Evolutionary conservation across 306 rosid genomes (phyloP).

Genomic region (Cicer cuneatum): DNA sequence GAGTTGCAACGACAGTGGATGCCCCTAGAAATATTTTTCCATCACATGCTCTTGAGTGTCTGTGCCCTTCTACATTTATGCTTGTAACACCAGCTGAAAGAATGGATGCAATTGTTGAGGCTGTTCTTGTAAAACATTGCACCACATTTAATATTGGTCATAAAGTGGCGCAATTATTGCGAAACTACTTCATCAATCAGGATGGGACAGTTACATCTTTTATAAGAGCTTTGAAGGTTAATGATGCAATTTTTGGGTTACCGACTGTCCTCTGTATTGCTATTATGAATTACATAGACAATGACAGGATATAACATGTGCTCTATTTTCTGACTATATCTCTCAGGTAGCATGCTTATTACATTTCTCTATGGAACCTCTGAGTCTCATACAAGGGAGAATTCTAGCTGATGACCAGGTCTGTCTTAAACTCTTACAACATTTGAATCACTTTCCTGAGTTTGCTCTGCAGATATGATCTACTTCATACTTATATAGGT

Average conservation of each 20-base stretch:
- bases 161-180: slow-evolving; percentile 80
- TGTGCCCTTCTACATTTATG: slow-evolving; percentile 66
- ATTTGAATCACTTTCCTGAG: slow-evolving; percentile 19
- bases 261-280: slow-evolving; percentile 35
- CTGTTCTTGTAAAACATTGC: slow-evolving; percentile 75
- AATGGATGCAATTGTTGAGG: slow-evolving; percentile 91
- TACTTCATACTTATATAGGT: slow-evolving; percentile 2
- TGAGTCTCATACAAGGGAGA: slow-evolving; percentile 65
- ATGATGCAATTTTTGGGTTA: slow-evolving; percentile 36
- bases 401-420: slow-evolving; percentile 64
- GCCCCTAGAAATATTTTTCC: slow-evolving; percentile 68
- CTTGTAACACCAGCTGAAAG: slow-evolving; percentile 82
- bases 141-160: slow-evolving; percentile 73
- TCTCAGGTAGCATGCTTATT: slow-evolving; percentile 80
- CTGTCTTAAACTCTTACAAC: slow-evolving; percentile 43
- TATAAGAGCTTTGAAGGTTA: slow-evolving; percentile 90
- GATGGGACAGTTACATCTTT: slow-evolving; percentile 92
- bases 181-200: slow-evolving; percentile 84
- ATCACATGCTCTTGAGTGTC: slow-evolving; percentile 73
- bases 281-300: slow-evolving; percentile 9
- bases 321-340: slow-evolving; percentile 36
- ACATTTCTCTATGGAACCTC: slow-evolving; percentile 84
- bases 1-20: slow-evolving; percentile 87
- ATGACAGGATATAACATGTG: slow-evolving; percentile 23
- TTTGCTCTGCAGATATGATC: slow-evolving; percentile 21